A percentile compares a stretch with the other conserved stretches of the same genome.
These are phyloP conservation scores for Basipetospora chlamydospora DNA, from an alignment of 2,329 filamentous ascomycete species.

Conservation along the genomic window DNA sequence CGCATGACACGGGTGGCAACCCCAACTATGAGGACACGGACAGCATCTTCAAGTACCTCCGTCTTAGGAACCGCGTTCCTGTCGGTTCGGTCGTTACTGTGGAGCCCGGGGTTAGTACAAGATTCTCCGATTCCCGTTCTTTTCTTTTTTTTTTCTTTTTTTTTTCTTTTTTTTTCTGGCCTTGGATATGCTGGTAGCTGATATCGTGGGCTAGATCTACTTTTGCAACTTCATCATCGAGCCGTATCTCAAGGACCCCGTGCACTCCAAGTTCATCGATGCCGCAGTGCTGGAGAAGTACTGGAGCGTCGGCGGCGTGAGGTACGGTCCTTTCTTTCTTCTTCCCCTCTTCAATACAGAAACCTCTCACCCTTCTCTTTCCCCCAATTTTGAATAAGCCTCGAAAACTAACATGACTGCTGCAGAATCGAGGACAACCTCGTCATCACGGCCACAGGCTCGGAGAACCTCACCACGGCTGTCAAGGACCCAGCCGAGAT, in stretches of 20 bases:
- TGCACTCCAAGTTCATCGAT: slow-evolving; percentile 66
- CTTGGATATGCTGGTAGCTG: no score
- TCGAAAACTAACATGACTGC: slow-evolving; percentile 12
- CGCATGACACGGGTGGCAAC: slow-evolving; percentile 73
- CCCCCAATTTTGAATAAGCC: neutral
- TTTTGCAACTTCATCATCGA: slow-evolving; percentile 84
- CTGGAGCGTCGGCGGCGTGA: slow-evolving; percentile 67
- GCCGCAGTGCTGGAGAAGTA: slow-evolving; percentile 58
- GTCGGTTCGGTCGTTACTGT: slow-evolving; percentile 80
- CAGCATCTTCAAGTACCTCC: slow-evolving; percentile 72
- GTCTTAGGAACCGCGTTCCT: slow-evolving; percentile 62
- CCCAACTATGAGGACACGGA: slow-evolving; percentile 68
- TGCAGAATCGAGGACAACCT: slow-evolving; percentile 53
- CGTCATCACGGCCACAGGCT: slow-evolving; percentile 52
- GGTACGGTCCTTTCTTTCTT: slow-evolving; percentile 23
- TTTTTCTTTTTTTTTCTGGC: no score
- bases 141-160: neutral
- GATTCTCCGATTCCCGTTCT: no score
- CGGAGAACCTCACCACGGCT: slow-evolving; percentile 58
- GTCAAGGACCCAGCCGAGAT: slow-evolving; percentile 52
- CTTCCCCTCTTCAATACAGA: neutral
- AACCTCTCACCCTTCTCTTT: neutral
- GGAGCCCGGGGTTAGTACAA: slow-evolving; percentile 74
- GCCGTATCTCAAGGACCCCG: slow-evolving; percentile 59
- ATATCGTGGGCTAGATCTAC: slow-evolving; percentile 64